Conservation (phyloP, 352 stramenopile genomes). For the Globisporangium barbulae region DNA sequence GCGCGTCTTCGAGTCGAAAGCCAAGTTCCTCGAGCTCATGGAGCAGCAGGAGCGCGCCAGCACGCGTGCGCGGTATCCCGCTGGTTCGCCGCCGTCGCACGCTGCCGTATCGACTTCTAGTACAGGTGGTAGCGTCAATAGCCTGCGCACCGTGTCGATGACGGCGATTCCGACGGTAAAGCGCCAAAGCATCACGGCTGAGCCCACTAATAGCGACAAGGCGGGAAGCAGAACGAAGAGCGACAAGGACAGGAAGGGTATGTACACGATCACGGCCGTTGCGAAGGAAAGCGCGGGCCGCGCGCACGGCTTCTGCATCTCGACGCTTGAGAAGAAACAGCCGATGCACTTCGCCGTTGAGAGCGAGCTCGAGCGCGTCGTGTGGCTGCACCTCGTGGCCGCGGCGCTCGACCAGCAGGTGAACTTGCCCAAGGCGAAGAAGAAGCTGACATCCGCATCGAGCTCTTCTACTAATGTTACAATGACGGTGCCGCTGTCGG, state of each 20-base stretch:
- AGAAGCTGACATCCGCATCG: constrained; percentile 11
- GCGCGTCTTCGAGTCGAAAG: constrained; percentile 68
- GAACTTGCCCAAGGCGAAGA: constrained; percentile 33
- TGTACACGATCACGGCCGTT: constrained; percentile 50
- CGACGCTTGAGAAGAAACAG: constrained; percentile 56
- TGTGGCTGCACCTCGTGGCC: constrained; percentile 72
- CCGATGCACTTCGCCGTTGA: constrained; percentile 56
- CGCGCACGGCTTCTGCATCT: constrained; percentile 53
- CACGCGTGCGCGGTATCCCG: constrained; percentile 16
- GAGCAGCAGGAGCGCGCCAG: constrained; percentile 32
- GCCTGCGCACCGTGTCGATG: constrained; percentile 8
- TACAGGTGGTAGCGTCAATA: background rate
- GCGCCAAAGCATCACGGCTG: background rate
- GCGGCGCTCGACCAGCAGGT: constrained; percentile 59
- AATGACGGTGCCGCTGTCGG: background rate
- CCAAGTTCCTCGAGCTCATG: constrained; percentile 43
- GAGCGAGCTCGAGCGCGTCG: constrained; percentile 68
- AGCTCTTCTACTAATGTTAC: too few relatives aligned
- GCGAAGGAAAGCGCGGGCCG: constrained; percentile 55
- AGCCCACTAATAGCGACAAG: background rate
- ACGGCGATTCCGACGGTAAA: background rate
- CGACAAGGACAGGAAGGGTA: constrained; percentile 42
- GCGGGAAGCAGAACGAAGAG: constrained; percentile 14
- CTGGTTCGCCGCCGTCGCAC: constrained; percentile 4
- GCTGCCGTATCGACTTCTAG: background rate